Conservation (phyloP, 352 stramenopile genomes). For the Pythium oligandrum region DNA sequence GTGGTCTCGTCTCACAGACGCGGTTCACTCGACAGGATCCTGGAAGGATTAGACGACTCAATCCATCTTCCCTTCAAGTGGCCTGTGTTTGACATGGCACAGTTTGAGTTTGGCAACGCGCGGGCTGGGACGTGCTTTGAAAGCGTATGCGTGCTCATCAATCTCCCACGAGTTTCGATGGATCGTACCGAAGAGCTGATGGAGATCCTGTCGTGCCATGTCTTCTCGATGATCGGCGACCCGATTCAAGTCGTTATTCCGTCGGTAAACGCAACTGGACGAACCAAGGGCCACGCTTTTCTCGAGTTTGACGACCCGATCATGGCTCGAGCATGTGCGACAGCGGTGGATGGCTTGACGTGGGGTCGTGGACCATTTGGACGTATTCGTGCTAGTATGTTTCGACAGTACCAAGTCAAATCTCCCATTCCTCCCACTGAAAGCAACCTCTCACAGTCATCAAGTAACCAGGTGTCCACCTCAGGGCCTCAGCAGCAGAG, state of each 20-base stretch:
- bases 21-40: not conserved
- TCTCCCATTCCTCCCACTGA: conserved; percentile 13
- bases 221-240: conserved; percentile 78
- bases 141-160: conserved; percentile 79
- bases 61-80: conserved; percentile 45
- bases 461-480: too few relatives aligned
- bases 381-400: conserved; percentile 67
- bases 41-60: not conserved
- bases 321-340: conserved; percentile 48
- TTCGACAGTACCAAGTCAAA: conserved; percentile 80
- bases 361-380: conserved; percentile 62
- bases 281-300: conserved; percentile 78
- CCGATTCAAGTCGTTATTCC: conserved; percentile 82
- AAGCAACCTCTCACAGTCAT: too few relatives aligned
- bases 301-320: conserved; percentile 74
- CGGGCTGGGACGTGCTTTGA: conserved; percentile 75
- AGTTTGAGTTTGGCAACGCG: conserved; percentile 84
- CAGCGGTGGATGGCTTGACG: conserved; percentile 60
- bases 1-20: not conserved
- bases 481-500: too few relatives aligned
- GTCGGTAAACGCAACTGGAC: conserved; percentile 45
- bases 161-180: conserved; percentile 71
- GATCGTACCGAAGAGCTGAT: conserved; percentile 72
- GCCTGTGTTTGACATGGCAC: conserved; percentile 87
- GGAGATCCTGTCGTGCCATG: conserved; percentile 62